Percentiles rank a stretch among this genome's conserved stretches.
Conservation (phyloP, 2,329 filamentous ascomycete genomes). For the Meredithiella fracta region DNA sequence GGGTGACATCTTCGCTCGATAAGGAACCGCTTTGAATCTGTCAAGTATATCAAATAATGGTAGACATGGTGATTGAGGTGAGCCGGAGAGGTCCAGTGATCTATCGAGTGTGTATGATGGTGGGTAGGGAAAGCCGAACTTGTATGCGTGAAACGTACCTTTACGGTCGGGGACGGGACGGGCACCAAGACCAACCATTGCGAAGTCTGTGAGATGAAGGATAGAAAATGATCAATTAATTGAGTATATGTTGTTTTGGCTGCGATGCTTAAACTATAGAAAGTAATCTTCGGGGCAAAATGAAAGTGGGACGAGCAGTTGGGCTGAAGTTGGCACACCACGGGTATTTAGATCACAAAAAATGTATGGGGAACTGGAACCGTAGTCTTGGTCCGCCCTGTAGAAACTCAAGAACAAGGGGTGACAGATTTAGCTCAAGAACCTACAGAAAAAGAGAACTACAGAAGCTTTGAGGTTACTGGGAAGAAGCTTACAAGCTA, state of each 20-base stretch:
- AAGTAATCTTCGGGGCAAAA: too few relatives aligned
- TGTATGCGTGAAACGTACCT: constrained; percentile 37
- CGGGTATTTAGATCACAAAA: not conserved
- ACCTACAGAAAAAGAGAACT: not conserved
- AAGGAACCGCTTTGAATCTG: too few relatives aligned
- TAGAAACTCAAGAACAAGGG: not conserved
- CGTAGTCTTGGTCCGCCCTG: not conserved
- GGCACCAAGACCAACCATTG: constrained; percentile 36
- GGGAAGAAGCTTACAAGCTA: not conserved
- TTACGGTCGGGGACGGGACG: constrained; percentile 39
- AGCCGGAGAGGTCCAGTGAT: not conserved
- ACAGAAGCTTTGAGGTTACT: not conserved
- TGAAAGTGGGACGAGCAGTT: too few relatives aligned
- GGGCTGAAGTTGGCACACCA: not conserved
- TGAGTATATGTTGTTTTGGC: not conserved
- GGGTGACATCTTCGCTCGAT: too few relatives aligned
- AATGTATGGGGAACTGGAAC: not conserved
- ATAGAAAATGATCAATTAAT: not conserved
- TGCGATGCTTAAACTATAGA: not conserved
- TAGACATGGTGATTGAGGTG: not conserved
- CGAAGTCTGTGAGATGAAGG: constrained; percentile 1
- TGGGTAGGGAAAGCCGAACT: not conserved
- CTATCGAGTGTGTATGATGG: not conserved
- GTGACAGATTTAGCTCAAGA: not conserved
- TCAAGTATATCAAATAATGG: too few relatives aligned